Evolutionary conservation across 495 filamentous ascomycete genomes (phyloP).

Genomic region (Penicillium pulvis): DNA sequence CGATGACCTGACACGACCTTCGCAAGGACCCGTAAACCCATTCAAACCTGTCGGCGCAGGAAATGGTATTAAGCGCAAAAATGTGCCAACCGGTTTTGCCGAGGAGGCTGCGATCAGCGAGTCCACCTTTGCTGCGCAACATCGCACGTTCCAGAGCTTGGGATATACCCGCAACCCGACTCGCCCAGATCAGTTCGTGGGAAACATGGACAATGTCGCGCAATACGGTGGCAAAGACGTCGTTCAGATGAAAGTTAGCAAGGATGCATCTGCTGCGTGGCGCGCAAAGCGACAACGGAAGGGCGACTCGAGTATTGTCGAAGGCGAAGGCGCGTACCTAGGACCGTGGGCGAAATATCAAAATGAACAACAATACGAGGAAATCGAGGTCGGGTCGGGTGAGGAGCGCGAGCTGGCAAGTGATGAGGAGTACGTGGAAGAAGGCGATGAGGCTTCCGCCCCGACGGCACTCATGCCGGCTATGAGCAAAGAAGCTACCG

Average conservation of each 20-base stretch:
- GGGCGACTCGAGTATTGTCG: slow-evolving; percentile 78
- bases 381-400: slow-evolving; percentile 49
- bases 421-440: slow-evolving; percentile 80
- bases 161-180: slow-evolving; percentile 62
- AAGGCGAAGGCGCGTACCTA: slow-evolving; percentile 83
- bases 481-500: slow-evolving; percentile 60
- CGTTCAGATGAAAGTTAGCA: slow-evolving; percentile 61
- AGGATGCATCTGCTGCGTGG: slow-evolving; percentile 66
- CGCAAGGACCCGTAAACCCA: slow-evolving; percentile 78
- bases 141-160: slow-evolving; percentile 69
- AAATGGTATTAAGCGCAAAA: slow-evolving; percentile 75
- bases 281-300: slow-evolving; percentile 75
- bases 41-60: slow-evolving; percentile 63
- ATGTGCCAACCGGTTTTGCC: slow-evolving; percentile 86
- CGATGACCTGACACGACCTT: slow-evolving; percentile 68
- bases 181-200: slow-evolving; percentile 52
- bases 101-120: slow-evolving; percentile 88
- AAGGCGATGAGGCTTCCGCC: slow-evolving; percentile 40
- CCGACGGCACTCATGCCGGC: slow-evolving; percentile 51
- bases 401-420: slow-evolving; percentile 65
- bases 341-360: slow-evolving; percentile 94
- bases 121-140: slow-evolving; percentile 80
- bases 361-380: slow-evolving; percentile 61
- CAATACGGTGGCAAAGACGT: slow-evolving; percentile 57
- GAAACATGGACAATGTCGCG: slow-evolving; percentile 52